Evolutionary conservation across 2,329 filamentous ascomycete genomes (phyloP), one percentile per base, ranked within the genome.

Genomic region (Colletotrichum musicola): DNA sequence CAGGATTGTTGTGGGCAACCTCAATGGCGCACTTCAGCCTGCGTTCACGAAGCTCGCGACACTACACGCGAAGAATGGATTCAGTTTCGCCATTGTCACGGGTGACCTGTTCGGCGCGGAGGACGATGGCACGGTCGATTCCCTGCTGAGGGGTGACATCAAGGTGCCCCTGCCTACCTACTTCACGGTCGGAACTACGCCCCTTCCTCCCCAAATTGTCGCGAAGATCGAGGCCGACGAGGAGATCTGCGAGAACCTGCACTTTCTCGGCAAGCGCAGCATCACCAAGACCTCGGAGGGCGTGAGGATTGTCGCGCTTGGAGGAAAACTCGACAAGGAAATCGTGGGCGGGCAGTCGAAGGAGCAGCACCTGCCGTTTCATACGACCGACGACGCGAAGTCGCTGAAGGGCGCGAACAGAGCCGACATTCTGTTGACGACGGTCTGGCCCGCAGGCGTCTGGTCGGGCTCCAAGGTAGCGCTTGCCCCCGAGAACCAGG

Each of bases 221-320:
- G 88, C 92, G 75, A 94, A 90, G 77, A 86, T 98, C 60, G 87
- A 93, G 75, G 86, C 87, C 40, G 89, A 92, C 71, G 91, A 90
- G 75, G 89, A 91, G 73, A 86, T 99, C 18, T 97, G 94, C 77
- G 87, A 91, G n/a, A 98, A 99, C 77, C 87, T 99, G 12, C 93
- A 93, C 80, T 97, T 92, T 75, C 88, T 99, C 1, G 95, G 93
- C 65, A 97, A 96, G 79, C 91, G 94, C 74, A 93, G 93, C 70
- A 90, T 92, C 14, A 92, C 94, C 60, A 98, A 96, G 78, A 98
- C 95, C 0, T 92, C 93, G 0, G 95, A 98, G 72, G 95, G 95
- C 1, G 85, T 98, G 53, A 90, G 92, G 58, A 94, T 99, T 70
- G 93, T 95, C n/a, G 86, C 93, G 0, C 85, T 99, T 0, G 95